Percentiles rank a stretch among this genome's conserved stretches.
These are phyloP conservation scores for Hysterium pulicare DNA, from an alignment of 2,329 filamentous ascomycete species.

Conservation along the genomic window DNA sequence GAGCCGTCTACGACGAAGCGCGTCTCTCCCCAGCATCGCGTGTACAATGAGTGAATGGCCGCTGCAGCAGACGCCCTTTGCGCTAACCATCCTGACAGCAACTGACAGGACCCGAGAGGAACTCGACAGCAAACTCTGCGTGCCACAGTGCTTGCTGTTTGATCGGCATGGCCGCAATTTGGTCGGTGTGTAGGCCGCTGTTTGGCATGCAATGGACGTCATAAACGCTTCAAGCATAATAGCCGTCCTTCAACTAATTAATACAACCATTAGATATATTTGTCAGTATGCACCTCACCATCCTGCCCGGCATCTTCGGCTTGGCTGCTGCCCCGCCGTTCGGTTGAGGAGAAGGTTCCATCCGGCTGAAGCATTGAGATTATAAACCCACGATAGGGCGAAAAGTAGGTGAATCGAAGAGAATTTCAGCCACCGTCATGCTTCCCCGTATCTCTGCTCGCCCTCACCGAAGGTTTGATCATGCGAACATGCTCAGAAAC, in stretches of 20 bases:
- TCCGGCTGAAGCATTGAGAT: constrained; percentile 10
- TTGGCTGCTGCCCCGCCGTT: not conserved
- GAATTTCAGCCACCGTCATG: constrained; percentile 21
- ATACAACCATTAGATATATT: constrained; percentile 9
- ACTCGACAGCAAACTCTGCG: constrained; percentile 6
- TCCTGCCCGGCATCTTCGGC: not conserved
- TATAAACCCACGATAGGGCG: constrained; percentile 7
- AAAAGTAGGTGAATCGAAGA: constrained; percentile 7
- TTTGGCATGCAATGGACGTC: constrained; percentile 1
- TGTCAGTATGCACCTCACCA: constrained; percentile 1
- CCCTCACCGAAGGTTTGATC: not conserved
- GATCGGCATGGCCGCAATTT: constrained; percentile 9
- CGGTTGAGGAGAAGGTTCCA: not conserved
- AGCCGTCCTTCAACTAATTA: not conserved
- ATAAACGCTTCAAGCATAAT: not conserved
- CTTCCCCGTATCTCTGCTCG: constrained; percentile 3
- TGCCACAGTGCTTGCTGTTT: constrained; percentile 8
- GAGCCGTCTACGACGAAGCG: not conserved
- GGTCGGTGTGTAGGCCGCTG: not conserved
- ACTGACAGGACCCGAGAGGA: not conserved
- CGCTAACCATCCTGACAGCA: not conserved
- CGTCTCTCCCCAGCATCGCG: constrained; percentile 4
- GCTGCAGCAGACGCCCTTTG: constrained; percentile 5
- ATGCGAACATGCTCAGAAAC: constrained; percentile 4
- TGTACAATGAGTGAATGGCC: not conserved